Conservation (phyloP, 306 rosid species). For the Arachis stenosperma region DNA sequence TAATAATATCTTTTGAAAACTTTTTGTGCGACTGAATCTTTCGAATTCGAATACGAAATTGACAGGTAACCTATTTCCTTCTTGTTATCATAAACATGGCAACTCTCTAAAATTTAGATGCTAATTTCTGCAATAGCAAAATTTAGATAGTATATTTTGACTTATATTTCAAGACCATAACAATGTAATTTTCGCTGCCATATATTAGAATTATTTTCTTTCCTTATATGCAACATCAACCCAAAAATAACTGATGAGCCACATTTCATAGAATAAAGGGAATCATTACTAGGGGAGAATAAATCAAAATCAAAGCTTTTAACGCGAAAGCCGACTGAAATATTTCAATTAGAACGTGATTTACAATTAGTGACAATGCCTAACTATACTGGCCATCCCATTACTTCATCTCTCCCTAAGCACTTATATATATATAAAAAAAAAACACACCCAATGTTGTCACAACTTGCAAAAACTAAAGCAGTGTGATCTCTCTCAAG, state of each 20-base stretch:
- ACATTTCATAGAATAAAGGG: neutral
- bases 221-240: neutral
- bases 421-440: neutral
- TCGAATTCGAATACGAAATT: too few relatives aligned
- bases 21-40: too few relatives aligned
- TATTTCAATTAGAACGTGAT: conserved; percentile 41
- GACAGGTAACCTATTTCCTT: too few relatives aligned
- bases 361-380: conserved; percentile 42
- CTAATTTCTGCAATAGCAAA: too few relatives aligned
- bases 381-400: conserved; percentile 23
- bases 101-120: too few relatives aligned
- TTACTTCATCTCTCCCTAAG: conserved; percentile 20
- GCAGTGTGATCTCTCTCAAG: conserved; percentile 50
- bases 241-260: neutral
- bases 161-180: too few relatives aligned
- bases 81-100: too few relatives aligned
- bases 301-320: neutral
- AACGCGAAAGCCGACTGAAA: conserved; percentile 8
- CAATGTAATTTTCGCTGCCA: too few relatives aligned
- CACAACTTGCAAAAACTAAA: conserved; percentile 42
- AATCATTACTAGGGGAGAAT: neutral
- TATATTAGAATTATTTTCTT: too few relatives aligned
- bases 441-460: conserved; percentile 28
- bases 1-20: too few relatives aligned
- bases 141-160: too few relatives aligned